phyloP scores from a whole-genome alignment of 2,329 filamentous ascomycete species.

The Cladophialophora bantiana region DNA sequence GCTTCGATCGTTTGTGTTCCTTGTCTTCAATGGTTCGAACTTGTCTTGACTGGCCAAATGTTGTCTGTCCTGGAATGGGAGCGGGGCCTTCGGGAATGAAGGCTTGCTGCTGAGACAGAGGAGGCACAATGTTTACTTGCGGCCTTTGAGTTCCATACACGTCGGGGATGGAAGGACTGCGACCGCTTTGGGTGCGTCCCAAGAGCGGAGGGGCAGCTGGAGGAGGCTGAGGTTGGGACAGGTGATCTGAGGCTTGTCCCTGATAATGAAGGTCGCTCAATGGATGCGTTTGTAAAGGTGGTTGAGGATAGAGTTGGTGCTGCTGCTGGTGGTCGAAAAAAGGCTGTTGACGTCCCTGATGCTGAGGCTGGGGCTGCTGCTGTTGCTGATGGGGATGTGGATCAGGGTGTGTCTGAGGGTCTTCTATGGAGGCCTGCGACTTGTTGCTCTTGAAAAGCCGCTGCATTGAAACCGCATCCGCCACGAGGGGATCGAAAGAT shows the following conservation, averaged over 20 bases:
- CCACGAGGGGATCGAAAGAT: conserved; percentile 22
- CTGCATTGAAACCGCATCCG: conserved; percentile 35
- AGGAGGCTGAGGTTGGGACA: conserved; percentile 32
- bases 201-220: conserved; percentile 31
- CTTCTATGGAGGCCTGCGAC: conserved; percentile 42
- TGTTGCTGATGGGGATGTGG: conserved; percentile 16
- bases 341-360: conserved; percentile 14
- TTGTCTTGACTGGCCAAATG: conserved; percentile 37
- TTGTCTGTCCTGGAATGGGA: conserved; percentile 36
- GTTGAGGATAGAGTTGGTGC: conserved; percentile 18
- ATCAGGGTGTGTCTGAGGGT: conserved; percentile 29
- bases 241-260: conserved; percentile 23
- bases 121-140: conserved; percentile 36
- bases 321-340: conserved; percentile 26
- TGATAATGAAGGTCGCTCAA: conserved; percentile 24
- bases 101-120: conserved; percentile 30
- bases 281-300: not conserved
- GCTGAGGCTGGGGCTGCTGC: conserved; percentile 16
- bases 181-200: conserved; percentile 34
- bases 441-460: conserved; percentile 41
- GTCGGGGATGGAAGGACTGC: conserved; percentile 27
- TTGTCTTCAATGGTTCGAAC: conserved; percentile 35
- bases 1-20: conserved; percentile 37
- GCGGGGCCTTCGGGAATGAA: conserved; percentile 31
- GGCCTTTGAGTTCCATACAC: conserved; percentile 36